Evolutionary conservation across 257 asterid genomes (phyloP).

Genomic region (Henckelia pumila): DNA sequence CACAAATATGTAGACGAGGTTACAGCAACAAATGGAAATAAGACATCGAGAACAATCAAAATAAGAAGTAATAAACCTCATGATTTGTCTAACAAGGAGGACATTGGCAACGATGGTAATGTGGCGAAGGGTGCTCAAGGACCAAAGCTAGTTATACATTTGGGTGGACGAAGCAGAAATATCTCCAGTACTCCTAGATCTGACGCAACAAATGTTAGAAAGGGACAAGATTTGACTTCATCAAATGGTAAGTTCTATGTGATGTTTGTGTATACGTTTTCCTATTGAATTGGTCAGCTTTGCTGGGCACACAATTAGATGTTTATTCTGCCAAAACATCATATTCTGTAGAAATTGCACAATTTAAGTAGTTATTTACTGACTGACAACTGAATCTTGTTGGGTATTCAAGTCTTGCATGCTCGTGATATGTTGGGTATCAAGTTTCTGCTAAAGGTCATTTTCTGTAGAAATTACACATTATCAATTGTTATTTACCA

Average conservation of each 20-base stretch:
- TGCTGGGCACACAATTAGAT: neutral
- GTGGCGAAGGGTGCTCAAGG: conserved; percentile 53
- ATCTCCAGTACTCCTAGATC: conserved; percentile 52
- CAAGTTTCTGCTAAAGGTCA: too few relatives aligned
- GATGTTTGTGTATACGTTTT: conserved; percentile 11
- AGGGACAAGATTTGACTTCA: conserved; percentile 51
- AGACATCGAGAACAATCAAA: conserved; percentile 59
- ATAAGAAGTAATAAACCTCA: conserved; percentile 58
- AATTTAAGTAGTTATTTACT: neutral
- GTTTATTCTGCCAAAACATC: neutral
- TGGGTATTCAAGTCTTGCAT: conserved; percentile 1
- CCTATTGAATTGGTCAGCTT: conserved; percentile 10
- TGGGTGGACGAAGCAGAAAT: conserved; percentile 70
- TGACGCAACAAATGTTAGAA: conserved; percentile 58
- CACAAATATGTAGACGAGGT: conserved; percentile 57
- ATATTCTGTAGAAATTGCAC: neutral
- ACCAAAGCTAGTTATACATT: conserved; percentile 86
- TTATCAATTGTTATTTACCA: too few relatives aligned
- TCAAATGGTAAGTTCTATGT: conserved; percentile 50
- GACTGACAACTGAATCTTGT: neutral
- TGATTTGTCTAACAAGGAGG: conserved; percentile 41
- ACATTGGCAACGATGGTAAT: conserved; percentile 42
- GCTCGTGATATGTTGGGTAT: neutral
- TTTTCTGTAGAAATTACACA: too few relatives aligned
- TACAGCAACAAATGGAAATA: conserved; percentile 38